A percentile compares a stretch with the other conserved stretches of the same genome.
These are phyloP conservation scores for Globisporangium spinosum DNA, from an alignment of 352 stramenopile genomes.

Conservation along the genomic window DNA sequence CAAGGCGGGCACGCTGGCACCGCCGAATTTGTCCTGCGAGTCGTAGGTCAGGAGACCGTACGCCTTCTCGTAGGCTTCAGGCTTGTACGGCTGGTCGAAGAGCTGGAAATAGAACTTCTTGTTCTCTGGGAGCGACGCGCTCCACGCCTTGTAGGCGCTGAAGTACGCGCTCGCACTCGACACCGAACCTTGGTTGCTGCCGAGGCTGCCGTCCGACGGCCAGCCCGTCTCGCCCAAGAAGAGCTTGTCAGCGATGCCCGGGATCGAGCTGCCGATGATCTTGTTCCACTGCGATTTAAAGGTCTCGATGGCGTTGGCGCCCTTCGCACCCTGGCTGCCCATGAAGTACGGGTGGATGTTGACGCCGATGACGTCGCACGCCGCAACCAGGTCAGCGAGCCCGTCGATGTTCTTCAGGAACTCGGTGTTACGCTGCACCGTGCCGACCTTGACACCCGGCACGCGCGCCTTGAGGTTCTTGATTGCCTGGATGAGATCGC, in stretches of 20 bases:
- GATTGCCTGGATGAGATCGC: constrained; percentile 48
- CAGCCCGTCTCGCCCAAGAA: constrained; percentile 54
- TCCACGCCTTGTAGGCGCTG: constrained; percentile 58
- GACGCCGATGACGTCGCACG: constrained; percentile 45
- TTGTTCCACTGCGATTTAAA: constrained; percentile 47
- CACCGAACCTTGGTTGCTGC: constrained; percentile 35
- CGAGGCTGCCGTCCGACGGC: constrained; percentile 34
- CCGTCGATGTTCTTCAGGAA: constrained; percentile 34
- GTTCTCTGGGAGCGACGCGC: constrained; percentile 32
- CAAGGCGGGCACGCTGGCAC: constrained; percentile 21
- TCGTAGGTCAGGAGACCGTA: constrained; percentile 49
- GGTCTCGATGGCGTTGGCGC: constrained; percentile 35
- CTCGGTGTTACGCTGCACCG: constrained; percentile 64
- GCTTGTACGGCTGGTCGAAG: constrained; percentile 56
- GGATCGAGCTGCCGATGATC: constrained; percentile 33
- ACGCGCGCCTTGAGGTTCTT: constrained; percentile 43
- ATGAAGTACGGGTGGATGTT: constrained; percentile 68
- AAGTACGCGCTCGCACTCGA: constrained; percentile 45
- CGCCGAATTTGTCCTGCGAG: constrained; percentile 51
- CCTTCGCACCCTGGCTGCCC: constrained; percentile 20
- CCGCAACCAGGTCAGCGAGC: constrained; percentile 36
- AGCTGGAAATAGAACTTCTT: constrained; percentile 80
- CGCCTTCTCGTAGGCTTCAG: constrained; percentile 37
- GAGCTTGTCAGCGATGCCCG: constrained; percentile 35
- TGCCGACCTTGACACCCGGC: constrained; percentile 51